Evolutionary conservation across 305 asterid species (phyloP).

Genomic region (Plantago coronopus): DNA sequence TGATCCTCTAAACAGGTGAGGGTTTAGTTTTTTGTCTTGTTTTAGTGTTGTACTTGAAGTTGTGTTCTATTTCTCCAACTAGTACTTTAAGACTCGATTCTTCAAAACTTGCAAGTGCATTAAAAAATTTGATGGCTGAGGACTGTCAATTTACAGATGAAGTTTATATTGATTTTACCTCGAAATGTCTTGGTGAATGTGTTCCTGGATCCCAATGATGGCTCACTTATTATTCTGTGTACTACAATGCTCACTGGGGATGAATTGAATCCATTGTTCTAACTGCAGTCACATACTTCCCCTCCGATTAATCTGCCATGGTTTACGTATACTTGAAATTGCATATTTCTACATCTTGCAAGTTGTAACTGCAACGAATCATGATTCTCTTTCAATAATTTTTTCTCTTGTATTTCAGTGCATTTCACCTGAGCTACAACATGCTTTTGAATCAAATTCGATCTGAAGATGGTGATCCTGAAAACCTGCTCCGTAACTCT

Average conservation of each 20-base stretch:
- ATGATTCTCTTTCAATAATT: slow-evolving; percentile 10
- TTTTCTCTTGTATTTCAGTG: slow-evolving; percentile 53
- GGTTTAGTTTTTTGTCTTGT: slow-evolving; percentile 10
- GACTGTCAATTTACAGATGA: not conserved
- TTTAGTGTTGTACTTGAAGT: not conserved
- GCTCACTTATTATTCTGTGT: not conserved
- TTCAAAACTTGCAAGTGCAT: slow-evolving; percentile 10
- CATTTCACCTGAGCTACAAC: slow-evolving; percentile 94
- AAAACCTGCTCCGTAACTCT: slow-evolving; percentile 86
- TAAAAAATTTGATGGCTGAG: not conserved
- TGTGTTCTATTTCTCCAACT: slow-evolving; percentile 15
- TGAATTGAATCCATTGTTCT: slow-evolving; percentile 6
- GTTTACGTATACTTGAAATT: too few species aligned
- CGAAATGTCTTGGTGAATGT: slow-evolving; percentile 6
- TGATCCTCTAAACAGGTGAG: slow-evolving; percentile 90
- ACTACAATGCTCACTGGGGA: not conserved
- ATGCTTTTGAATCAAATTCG: slow-evolving; percentile 95
- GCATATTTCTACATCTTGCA: not conserved
- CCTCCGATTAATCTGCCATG: too few species aligned
- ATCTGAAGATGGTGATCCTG: slow-evolving; percentile 93
- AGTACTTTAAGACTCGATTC: slow-evolving; percentile 15
- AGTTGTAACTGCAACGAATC: not conserved
- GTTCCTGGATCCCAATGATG: slow-evolving; percentile 1
- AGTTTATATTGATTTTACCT: too few species aligned
- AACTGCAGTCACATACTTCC: slow-evolving; percentile 3